Evolutionary conservation across 495 filamentous ascomycete species (phyloP).

Genomic region (Neurospora sp.): DNA sequence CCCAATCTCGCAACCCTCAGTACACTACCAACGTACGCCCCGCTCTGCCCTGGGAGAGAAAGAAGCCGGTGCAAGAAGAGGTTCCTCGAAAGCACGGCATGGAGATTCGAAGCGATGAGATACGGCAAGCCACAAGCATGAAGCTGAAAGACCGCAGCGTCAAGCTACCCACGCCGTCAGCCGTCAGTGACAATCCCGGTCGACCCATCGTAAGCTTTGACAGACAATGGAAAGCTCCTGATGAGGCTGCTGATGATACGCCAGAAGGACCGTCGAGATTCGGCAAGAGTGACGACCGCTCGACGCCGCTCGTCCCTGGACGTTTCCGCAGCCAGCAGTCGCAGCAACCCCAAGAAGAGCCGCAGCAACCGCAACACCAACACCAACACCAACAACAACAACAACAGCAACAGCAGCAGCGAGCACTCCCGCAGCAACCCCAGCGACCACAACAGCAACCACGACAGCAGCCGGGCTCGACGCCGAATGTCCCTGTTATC

Average conservation of each 20-base stretch:
- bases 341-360: conserved; percentile 15
- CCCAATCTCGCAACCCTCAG: conserved; percentile 60
- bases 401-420: not conserved
- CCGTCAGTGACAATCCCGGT: conserved; percentile 74
- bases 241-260: conserved; percentile 46
- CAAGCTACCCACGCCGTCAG: conserved; percentile 73
- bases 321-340: conserved; percentile 14
- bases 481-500: conserved; percentile 45
- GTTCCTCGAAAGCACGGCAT: conserved; percentile 56
- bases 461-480: conserved; percentile 10
- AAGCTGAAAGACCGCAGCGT: conserved; percentile 72
- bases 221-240: conserved; percentile 61
- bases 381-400: not conserved
- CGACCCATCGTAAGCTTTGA: conserved; percentile 93
- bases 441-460: not conserved
- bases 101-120: conserved; percentile 78
- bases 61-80: conserved; percentile 10
- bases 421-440: too few relatives aligned
- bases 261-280: conserved; percentile 27
- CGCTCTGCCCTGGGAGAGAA: conserved; percentile 19
- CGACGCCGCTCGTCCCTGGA: conserved; percentile 17
- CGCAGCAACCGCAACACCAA: conserved; percentile 8
- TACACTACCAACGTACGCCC: conserved; percentile 55
- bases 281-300: conserved; percentile 11
- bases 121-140: conserved; percentile 85